Evolutionary conservation across 2,329 filamentous ascomycete genomes (phyloP).

Genomic region (Penicillium sp.): DNA sequence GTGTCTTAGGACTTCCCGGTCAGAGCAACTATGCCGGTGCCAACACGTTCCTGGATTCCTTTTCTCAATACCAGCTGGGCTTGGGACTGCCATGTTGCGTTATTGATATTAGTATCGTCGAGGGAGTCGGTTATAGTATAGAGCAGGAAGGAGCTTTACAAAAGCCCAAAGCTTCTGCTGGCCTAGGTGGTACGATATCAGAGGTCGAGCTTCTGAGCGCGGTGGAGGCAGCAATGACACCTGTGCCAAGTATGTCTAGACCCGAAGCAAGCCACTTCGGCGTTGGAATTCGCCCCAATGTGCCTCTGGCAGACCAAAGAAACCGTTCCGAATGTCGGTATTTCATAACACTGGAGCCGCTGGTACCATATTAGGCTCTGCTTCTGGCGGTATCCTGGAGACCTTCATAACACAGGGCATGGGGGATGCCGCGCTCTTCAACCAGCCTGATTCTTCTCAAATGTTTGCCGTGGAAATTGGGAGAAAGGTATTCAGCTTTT

Average conservation of each 20-base stretch:
- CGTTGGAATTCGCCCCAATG: neutral
- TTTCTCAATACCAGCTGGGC: neutral
- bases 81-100: neutral
- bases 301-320: neutral
- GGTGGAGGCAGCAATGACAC: neutral
- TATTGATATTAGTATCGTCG: slow-evolving; percentile 2
- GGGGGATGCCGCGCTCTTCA: neutral
- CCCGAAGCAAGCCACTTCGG: neutral
- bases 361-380: neutral
- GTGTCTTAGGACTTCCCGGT: slow-evolving; percentile 29
- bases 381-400: neutral
- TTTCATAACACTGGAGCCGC: neutral
- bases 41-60: slow-evolving; percentile 36
- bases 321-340: neutral
- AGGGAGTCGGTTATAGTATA: slow-evolving; percentile 1
- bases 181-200: neutral
- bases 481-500: slow-evolving; percentile 18
- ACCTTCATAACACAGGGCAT: slow-evolving; percentile 7
- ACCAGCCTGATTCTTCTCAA: neutral
- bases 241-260: neutral
- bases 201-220: neutral
- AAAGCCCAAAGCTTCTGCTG: neutral
- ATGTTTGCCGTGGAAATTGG: slow-evolving; percentile 20
- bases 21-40: slow-evolving; percentile 40
- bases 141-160: neutral